Evolutionary conservation across 2,329 filamentous ascomycete genomes (phyloP).

Genomic region (Clarireedia homoeocarpa): DNA sequence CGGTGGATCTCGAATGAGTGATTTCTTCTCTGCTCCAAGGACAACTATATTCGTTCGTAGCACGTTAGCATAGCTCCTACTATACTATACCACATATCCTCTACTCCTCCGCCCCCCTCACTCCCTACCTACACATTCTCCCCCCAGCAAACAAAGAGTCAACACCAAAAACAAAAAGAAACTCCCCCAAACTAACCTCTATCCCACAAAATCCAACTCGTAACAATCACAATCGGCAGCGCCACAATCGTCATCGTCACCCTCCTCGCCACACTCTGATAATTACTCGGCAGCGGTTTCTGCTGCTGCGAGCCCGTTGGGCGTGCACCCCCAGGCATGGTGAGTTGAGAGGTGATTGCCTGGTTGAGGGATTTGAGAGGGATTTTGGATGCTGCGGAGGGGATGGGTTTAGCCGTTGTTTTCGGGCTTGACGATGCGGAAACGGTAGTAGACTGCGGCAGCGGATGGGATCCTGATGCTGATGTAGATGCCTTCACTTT

Average conservation of each 20-base stretch:
- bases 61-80: neutral
- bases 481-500: too few species aligned
- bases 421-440: neutral
- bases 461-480: too few species aligned
- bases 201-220: conserved; percentile 28
- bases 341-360: conserved; percentile 24
- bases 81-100: neutral
- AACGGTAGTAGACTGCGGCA: too few species aligned
- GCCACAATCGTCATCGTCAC: conserved; percentile 28
- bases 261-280: conserved; percentile 25
- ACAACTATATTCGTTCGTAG: neutral
- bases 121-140: too few species aligned
- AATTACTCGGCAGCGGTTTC: conserved; percentile 21
- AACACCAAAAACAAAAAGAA: neutral
- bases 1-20: conserved; percentile 1
- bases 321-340: conserved; percentile 22
- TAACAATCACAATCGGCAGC: conserved; percentile 27
- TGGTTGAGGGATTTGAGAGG: conserved; percentile 25
- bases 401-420: neutral
- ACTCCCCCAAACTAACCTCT: conserved; percentile 20
- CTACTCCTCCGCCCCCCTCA: neutral
- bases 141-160: neutral
- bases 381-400: conserved; percentile 10
- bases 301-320: conserved; percentile 6
- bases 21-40: neutral